These are phyloP conservation scores for Monosporascus sp. DNA, from an alignment of 2,329 filamentous ascomycete genomes.

Conservation along the genomic window DNA sequence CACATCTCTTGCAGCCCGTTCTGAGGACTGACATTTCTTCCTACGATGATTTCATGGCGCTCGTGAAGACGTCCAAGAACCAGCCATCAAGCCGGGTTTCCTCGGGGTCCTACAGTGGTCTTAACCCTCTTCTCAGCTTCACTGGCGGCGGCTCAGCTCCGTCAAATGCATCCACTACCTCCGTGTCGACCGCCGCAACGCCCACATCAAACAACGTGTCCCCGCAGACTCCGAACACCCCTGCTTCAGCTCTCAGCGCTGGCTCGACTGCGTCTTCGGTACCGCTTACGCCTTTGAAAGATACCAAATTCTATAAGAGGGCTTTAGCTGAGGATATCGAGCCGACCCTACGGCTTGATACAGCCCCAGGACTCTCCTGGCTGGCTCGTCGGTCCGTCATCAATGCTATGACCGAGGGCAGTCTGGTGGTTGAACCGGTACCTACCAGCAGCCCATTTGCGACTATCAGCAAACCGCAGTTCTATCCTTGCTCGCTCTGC, in stretches of 20 bases:
- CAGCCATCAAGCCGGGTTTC: slow-evolving; percentile 60
- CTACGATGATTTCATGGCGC: slow-evolving; percentile 78
- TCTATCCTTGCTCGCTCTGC: slow-evolving; percentile 76
- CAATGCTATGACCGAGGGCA: slow-evolving; percentile 76
- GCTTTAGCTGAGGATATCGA: slow-evolving; percentile 87
- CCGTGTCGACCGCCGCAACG: slow-evolving; percentile 43
- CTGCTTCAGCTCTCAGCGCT: slow-evolving; percentile 46
- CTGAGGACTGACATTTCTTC: slow-evolving; percentile 75
- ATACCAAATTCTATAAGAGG: slow-evolving; percentile 92
- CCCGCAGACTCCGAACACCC: slow-evolving; percentile 54
- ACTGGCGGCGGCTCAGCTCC: slow-evolving; percentile 41
- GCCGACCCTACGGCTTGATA: slow-evolving; percentile 83
- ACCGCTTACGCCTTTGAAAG: slow-evolving; percentile 64
- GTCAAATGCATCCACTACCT: slow-evolving; percentile 57
- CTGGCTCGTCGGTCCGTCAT: slow-evolving; percentile 81
- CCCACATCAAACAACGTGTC: slow-evolving; percentile 45
- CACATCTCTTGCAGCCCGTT: slow-evolving; percentile 76
- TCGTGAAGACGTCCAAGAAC: slow-evolving; percentile 64
- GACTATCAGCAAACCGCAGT: slow-evolving; percentile 46
- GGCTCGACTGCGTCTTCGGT: slow-evolving; percentile 33
- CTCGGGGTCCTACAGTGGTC: slow-evolving; percentile 63
- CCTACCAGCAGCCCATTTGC: slow-evolving; percentile 52
- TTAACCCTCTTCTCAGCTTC: slow-evolving; percentile 51
- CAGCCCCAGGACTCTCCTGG: slow-evolving; percentile 89
- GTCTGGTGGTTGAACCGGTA: slow-evolving; percentile 84